phyloP scores from a whole-genome alignment of 306 rosid genomes.

The Canavalia ensiformis region DNA sequence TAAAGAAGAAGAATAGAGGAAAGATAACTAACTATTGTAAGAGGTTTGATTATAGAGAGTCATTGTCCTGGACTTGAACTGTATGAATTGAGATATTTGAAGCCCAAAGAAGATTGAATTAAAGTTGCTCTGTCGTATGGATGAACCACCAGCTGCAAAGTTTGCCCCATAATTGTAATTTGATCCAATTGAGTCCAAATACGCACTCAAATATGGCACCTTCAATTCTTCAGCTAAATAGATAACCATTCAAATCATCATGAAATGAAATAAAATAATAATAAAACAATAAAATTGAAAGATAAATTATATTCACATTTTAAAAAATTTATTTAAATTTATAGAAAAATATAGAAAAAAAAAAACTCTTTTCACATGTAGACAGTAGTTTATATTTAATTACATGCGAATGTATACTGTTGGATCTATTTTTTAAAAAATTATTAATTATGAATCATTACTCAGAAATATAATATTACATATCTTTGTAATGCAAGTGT shows the following conservation, averaged over 20 bases:
- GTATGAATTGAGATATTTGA: conserved; percentile 70
- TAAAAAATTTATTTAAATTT: too few species aligned
- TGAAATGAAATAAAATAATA: neutral
- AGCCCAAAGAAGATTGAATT: conserved; percentile 67
- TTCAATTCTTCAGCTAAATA: conserved; percentile 73
- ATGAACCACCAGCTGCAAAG: conserved; percentile 72
- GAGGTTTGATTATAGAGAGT: conserved; percentile 54
- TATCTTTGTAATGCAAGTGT: neutral
- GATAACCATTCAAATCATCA: neutral
- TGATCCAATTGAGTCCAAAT: conserved; percentile 72
- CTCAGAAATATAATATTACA: too few species aligned
- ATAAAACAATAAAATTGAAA: neutral
- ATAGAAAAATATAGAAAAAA: too few species aligned
- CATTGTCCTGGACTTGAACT: conserved; percentile 63
- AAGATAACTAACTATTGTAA: conserved; percentile 50
- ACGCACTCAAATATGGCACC: conserved; percentile 73
- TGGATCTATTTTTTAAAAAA: too few species aligned
- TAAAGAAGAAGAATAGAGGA: neutral
- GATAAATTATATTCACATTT: too few species aligned
- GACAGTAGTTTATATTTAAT: too few species aligned
- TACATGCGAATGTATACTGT: too few species aligned
- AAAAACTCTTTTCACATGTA: too few species aligned
- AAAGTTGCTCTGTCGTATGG: conserved; percentile 61
- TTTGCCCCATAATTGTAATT: conserved; percentile 72
- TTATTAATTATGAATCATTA: too few species aligned